Conservation (phyloP, 768 basidiomycete genomes). For the Butyriboletus loyo region DNA sequence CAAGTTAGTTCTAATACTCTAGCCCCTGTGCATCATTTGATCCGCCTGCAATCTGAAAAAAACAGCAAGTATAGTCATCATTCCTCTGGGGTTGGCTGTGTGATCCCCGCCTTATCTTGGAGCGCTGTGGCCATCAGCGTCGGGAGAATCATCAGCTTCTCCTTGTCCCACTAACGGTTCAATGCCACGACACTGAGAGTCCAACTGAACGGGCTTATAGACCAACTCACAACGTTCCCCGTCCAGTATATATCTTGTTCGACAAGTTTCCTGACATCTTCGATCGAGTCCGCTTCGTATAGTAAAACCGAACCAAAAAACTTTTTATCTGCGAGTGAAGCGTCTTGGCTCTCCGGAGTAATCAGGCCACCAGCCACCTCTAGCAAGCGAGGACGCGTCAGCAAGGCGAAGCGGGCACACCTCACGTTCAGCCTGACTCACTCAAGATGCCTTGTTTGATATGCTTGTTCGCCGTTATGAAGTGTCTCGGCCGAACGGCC, state of each 20-base stretch:
- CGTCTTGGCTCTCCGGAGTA: conserved; percentile 54
- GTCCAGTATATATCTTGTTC: conserved; percentile 45
- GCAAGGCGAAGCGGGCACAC: conserved; percentile 5
- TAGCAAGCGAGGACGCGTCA: conserved; percentile 8
- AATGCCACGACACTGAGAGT: not conserved
- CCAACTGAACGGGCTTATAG: not conserved
- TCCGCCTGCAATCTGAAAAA: not conserved
- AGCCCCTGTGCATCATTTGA: conserved; percentile 2
- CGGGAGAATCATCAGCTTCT: conserved; percentile 49
- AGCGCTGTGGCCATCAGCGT: conserved; percentile 39
- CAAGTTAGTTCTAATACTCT: not conserved
- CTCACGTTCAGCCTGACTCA: conserved; percentile 31
- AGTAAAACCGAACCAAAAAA: conserved; percentile 61
- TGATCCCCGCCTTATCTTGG: conserved; percentile 22
- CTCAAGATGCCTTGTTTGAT: conserved; percentile 48
- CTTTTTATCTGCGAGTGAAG: conserved; percentile 46
- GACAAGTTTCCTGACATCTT: conserved; percentile 38
- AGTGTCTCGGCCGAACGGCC: conserved; percentile 51
- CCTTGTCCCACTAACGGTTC: conserved; percentile 51
- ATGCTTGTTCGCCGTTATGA: conserved; percentile 41
- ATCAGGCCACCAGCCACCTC: conserved; percentile 58
- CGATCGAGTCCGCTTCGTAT: conserved; percentile 51
- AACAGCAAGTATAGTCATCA: conserved; percentile 4
- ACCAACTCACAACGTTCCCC: conserved; percentile 39
- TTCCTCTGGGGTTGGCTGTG: conserved; percentile 22